Evolutionary conservation across 352 stramenopile species (phyloP).

Genomic region (Peronospora belbahrii): DNA sequence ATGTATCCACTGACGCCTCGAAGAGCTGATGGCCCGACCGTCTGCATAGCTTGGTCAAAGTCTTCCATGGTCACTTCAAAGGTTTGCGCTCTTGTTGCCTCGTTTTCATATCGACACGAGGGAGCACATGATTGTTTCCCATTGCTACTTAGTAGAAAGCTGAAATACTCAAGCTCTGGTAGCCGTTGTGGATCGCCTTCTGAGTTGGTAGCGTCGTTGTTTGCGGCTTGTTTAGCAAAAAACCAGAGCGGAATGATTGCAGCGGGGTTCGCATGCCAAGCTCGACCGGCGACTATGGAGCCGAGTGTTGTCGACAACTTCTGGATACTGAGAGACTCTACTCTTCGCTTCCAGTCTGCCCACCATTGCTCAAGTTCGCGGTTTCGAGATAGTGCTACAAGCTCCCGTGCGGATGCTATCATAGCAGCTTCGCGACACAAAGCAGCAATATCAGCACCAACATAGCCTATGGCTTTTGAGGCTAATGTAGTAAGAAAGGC

Average conservation of each 20-base stretch:
- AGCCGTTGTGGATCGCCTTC: background rate
- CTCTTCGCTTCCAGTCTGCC: slow-evolving; percentile 42
- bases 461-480: slow-evolving; percentile 56
- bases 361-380: slow-evolving; percentile 53
- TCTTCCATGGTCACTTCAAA: slow-evolving; percentile 62
- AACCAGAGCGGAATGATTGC: slow-evolving; percentile 74
- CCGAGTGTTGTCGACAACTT: slow-evolving; percentile 28
- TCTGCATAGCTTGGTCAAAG: slow-evolving; percentile 71
- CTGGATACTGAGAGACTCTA: slow-evolving; percentile 22
- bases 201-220: background rate
- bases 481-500: slow-evolving; percentile 36
- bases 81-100: slow-evolving; percentile 1
- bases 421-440: slow-evolving; percentile 69
- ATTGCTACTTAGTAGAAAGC: slow-evolving; percentile 29
- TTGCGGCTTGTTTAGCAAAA: slow-evolving; percentile 28
- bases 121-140: background rate
- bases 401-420: slow-evolving; percentile 51
- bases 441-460: slow-evolving; percentile 73
- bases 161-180: slow-evolving; percentile 31
- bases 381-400: slow-evolving; percentile 46
- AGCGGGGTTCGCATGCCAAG: slow-evolving; percentile 50
- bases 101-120: background rate
- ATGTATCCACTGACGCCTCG: slow-evolving; percentile 47
- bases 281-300: slow-evolving; percentile 37
- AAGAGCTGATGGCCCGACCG: slow-evolving; percentile 56